These are phyloP conservation scores for Lentinula detonsa DNA, from an alignment of 768 basidiomycete species.

Conservation along the genomic window DNA sequence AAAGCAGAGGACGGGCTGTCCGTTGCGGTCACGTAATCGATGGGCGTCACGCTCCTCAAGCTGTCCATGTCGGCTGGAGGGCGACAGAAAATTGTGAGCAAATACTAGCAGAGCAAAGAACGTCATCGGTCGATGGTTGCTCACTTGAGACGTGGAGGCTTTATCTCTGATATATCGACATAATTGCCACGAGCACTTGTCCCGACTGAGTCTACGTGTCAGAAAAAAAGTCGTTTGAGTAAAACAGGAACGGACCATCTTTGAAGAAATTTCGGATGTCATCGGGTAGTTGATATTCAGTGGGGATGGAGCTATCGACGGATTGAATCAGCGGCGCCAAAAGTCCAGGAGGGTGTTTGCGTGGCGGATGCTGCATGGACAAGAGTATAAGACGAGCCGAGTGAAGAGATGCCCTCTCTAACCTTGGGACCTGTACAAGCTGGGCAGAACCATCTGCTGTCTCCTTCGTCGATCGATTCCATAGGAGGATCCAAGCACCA, in stretches of 20 bases:
- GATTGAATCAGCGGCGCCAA: constrained; percentile 69
- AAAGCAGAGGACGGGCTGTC: constrained; percentile 83
- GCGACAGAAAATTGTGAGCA: constrained; percentile 8
- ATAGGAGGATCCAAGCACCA: constrained; percentile 96
- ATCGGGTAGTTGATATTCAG: constrained; percentile 81
- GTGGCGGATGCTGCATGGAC: constrained; percentile 53
- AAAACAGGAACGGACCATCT: constrained; percentile 55
- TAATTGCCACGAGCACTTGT: constrained; percentile 79
- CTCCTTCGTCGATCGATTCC: constrained; percentile 80
- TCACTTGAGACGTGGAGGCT: constrained; percentile 78
- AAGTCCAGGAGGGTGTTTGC: constrained; percentile 60
- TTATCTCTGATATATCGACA: constrained; percentile 71
- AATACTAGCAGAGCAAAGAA: constrained; percentile 7
- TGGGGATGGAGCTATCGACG: constrained; percentile 62
- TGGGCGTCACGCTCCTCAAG: constrained; percentile 89
- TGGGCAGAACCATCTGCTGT: constrained; percentile 80
- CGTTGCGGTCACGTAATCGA: constrained; percentile 80
- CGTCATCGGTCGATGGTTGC: constrained; percentile 20
- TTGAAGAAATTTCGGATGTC: constrained; percentile 81
- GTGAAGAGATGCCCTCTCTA: constrained; percentile 14
- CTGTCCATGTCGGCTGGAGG: constrained; percentile 70
- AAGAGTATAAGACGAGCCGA: constrained; percentile 10
- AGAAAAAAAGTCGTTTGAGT: constrained; percentile 10
- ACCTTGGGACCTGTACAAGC: constrained; percentile 66
- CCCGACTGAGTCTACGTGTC: constrained; percentile 47